Conservation (phyloP, 1,284 basidiomycete genomes). For the Hemileia vastatrix region DNA sequence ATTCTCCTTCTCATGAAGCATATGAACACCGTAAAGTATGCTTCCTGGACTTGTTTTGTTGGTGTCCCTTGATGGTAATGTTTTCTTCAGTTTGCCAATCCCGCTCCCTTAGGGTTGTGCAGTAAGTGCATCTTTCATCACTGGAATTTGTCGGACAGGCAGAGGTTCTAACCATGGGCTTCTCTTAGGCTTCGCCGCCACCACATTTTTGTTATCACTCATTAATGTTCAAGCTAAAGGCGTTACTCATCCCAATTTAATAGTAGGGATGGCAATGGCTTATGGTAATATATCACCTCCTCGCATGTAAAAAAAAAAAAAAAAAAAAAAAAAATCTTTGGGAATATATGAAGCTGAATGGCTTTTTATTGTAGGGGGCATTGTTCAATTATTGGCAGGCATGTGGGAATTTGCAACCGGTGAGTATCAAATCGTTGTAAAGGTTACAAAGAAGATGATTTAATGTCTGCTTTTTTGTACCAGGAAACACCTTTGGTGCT, state of each 20-base stretch:
- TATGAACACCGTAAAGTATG: too few relatives aligned
- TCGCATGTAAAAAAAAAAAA: neutral
- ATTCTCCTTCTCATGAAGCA: too few relatives aligned
- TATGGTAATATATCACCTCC: slow-evolving; percentile 45
- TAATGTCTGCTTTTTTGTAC: slow-evolving; percentile 51
- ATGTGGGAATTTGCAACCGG: slow-evolving; percentile 47
- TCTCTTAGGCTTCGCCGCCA: slow-evolving; percentile 49
- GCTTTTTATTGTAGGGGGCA: slow-evolving; percentile 53
- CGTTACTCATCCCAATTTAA: slow-evolving; percentile 55
- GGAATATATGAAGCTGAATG: neutral
- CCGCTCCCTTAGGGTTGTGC: neutral
- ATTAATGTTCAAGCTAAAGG: slow-evolving; percentile 45
- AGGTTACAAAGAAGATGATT: neutral
- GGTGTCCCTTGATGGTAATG: neutral
- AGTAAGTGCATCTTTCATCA: neutral
- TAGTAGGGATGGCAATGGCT: slow-evolving; percentile 72
- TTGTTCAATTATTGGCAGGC: slow-evolving; percentile 56
- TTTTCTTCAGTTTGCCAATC: slow-evolving; percentile 5
- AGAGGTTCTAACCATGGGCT: neutral
- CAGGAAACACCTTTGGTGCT: slow-evolving; percentile 55
- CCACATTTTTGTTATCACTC: slow-evolving; percentile 51
- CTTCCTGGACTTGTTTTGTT: too few relatives aligned
- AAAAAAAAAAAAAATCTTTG: neutral
- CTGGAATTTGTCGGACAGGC: neutral
- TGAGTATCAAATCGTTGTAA: neutral